A percentile compares a stretch with the other conserved stretches of the same genome.
These are phyloP conservation scores for Penicillium psychrosexuale DNA, from an alignment of 2,329 filamentous ascomycete species.

Conservation along the genomic window DNA sequence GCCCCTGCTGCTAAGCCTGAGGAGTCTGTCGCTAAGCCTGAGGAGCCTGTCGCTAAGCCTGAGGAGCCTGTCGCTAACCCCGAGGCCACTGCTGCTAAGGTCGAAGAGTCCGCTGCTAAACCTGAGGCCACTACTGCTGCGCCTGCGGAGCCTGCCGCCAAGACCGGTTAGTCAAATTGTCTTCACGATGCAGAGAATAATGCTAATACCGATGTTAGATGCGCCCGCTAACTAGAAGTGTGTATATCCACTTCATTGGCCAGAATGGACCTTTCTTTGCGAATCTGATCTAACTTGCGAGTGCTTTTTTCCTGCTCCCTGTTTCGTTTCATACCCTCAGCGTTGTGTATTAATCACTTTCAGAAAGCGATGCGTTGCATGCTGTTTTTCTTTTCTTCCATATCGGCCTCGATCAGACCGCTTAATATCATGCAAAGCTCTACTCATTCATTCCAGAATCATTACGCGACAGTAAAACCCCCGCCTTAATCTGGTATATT, in stretches of 20 bases:
- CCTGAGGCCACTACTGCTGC: not conserved
- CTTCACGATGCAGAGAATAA: not conserved
- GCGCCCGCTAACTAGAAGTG: constrained; percentile 3
- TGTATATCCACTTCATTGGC: not conserved
- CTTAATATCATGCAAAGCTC: not conserved
- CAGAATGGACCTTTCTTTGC: not conserved
- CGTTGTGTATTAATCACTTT: constrained; percentile 1
- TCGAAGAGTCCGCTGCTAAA: not conserved
- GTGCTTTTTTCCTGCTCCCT: not conserved
- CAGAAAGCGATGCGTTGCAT: constrained; percentile 1
- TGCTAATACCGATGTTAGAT: not conserved
- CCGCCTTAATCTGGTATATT: not conserved
- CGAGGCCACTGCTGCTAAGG: not conserved
- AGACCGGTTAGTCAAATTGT: not conserved
- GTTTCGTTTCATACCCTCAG: constrained; percentile 3
- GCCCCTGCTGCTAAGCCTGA: not conserved
- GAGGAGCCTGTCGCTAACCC: not conserved
- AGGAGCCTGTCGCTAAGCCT: not conserved
- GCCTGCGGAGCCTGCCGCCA: not conserved
- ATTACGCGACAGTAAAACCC: not conserved
- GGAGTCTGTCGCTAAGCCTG: not conserved
- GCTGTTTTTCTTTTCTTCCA: not conserved
- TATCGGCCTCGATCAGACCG: not conserved
- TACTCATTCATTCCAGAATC: not conserved
- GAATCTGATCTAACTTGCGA: constrained; percentile 1